Evolutionary conservation across 2,329 filamentous ascomycete genomes (phyloP).

Genomic region (Microcera coccophila): DNA sequence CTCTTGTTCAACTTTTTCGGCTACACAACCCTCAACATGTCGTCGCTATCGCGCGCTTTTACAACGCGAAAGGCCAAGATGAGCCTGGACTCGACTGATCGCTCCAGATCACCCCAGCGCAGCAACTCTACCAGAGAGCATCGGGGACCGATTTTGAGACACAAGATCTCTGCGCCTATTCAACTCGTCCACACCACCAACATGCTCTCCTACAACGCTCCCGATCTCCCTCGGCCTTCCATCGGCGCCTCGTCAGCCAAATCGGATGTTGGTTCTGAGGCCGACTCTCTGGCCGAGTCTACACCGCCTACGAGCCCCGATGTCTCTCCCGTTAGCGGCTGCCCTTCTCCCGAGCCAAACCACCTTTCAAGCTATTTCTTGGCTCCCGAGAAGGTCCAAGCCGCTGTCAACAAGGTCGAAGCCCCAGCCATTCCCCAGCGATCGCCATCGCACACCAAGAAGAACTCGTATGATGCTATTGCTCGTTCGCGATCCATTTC

Average conservation of each 20-base stretch:
- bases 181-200: constrained; percentile 92
- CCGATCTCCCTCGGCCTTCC: constrained; percentile 63
- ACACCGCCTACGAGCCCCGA: constrained; percentile 69
- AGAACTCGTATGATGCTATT: constrained; percentile 69
- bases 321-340: constrained; percentile 51
- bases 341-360: constrained; percentile 58
- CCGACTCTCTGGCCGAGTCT: constrained; percentile 49
- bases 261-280: constrained; percentile 71
- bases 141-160: constrained; percentile 45
- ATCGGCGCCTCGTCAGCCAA: constrained; percentile 51
- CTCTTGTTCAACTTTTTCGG: constrained; percentile 2
- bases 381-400: constrained; percentile 44
- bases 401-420: constrained; percentile 33
- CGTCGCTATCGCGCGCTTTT: constrained; percentile 66
- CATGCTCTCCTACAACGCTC: constrained; percentile 91
- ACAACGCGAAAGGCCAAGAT: constrained; percentile 62
- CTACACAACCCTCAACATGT: constrained; percentile 35
- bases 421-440: constrained; percentile 65
- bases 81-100: constrained; percentile 43
- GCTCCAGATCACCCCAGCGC: constrained; percentile 41
- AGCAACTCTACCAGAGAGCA: constrained; percentile 47
- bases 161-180: constrained; percentile 82
- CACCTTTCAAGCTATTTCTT: constrained; percentile 66
- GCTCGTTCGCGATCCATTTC: constrained; percentile 62
- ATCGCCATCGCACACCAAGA: constrained; percentile 84